Evolutionary conservation across 2,329 filamentous ascomycete species (phyloP), one percentile per base, ranked within the genome.

Genomic region (Aspergillus aculeatus): DNA sequence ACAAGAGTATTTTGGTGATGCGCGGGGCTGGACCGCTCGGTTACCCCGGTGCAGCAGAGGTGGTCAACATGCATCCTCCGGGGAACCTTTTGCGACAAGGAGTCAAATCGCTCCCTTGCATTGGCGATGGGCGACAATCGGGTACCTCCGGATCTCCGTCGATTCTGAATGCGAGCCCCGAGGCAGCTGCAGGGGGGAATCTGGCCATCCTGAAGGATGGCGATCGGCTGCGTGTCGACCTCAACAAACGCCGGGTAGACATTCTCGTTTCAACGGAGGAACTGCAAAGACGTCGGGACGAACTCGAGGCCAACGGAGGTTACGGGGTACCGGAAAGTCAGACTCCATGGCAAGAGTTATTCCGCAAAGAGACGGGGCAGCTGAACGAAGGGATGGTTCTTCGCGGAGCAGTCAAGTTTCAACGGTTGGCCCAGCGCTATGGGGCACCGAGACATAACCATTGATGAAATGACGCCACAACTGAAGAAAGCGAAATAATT

Each of bases 81-180:
- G 74, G 72, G 26, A 72, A 75, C 54, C 72, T 82, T 4, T 64
- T 83, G 48, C 76, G 75, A 61, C 68, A 80, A 66, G 79, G 83
- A 54, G 69, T 83, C 60, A 67, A 75, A 62, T 73, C 80, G 50
- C 69, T 84, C 51, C 78, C 79, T 7, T 83, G 81, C 58, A 81
- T 85, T 59, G 83, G 83, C 6, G 82, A 85, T 64, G 83, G 82
- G 1, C 73, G 83, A 50, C 83, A 84, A 66, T 83, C 81, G 7
- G 82, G 83, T 32, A 85, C 83, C 2, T 84, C 82, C 3, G 82
- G 80, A 0, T 82, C 80, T 3, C 83, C 82, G 1, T 83, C 81
- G 0, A 84, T 85, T 54, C 70, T 84, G n/a, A 84, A 84, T 61
- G 82, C 82, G 1, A 82, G 78, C 49, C 82, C 83, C 7, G 83